Percentiles rank a stretch among this genome's conserved stretches.
phyloP scores from a whole-genome alignment of 345 rosid genomes.

The Eucalyptus melliodora region DNA sequence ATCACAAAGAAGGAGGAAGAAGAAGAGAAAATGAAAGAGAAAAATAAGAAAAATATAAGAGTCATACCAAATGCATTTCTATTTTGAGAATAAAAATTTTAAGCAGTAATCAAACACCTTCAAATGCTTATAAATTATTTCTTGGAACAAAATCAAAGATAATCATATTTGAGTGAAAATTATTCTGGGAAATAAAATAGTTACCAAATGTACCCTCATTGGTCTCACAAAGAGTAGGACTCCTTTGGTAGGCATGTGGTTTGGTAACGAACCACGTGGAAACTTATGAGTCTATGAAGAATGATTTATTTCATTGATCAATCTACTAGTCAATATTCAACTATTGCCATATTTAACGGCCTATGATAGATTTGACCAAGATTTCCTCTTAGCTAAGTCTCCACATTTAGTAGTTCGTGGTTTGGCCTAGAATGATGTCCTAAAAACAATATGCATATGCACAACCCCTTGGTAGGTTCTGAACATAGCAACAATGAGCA shows the following conservation, averaged over 20 bases:
- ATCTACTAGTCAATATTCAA: neutral
- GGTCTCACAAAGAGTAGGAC: too few relatives aligned
- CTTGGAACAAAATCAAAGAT: fast-evolving
- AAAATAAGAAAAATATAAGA: too few relatives aligned
- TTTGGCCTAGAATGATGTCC: neutral
- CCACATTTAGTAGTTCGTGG: neutral
- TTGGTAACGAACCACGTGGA: too few relatives aligned
- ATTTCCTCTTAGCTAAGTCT: neutral
- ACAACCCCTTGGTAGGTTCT: neutral
- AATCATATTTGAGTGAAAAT: too few relatives aligned
- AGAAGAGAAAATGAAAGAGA: too few relatives aligned
- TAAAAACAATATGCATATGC: neutral
- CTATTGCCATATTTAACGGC: neutral
- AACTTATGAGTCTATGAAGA: neutral
- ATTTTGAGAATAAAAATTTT: too few relatives aligned
- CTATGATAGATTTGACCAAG: neutral
- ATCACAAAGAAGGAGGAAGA: too few relatives aligned
- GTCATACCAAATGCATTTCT: too few relatives aligned
- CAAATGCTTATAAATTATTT: too few relatives aligned
- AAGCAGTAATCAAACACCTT: fast-evolving
- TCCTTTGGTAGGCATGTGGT: neutral
- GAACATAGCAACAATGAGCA: neutral
- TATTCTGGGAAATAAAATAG: fast-evolving
- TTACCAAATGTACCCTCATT: too few relatives aligned
- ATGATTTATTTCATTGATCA: neutral